Evolutionary conservation across 164 flowering plant genomes (phyloP).

Genomic region (Tetrastigma voinierianum): DNA sequence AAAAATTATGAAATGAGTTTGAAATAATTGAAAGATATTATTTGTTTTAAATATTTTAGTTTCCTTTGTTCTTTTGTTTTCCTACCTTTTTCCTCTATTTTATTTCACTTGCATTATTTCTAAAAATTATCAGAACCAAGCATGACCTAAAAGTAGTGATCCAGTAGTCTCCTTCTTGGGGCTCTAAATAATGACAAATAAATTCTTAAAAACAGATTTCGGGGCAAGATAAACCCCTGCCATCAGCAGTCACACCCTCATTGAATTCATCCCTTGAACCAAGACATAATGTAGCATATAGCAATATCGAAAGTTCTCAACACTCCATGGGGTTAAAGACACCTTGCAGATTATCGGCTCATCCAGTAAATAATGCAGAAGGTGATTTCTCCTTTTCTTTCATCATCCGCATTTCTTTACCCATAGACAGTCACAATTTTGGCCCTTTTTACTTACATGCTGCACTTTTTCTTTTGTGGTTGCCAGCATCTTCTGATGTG

Average conservation of each 20-base stretch:
- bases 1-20: too few relatives aligned
- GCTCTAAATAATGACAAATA: slow-evolving; percentile 1
- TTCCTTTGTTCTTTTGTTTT: too few relatives aligned
- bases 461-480: slow-evolving; percentile 26
- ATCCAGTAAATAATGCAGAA: slow-evolving; percentile 23
- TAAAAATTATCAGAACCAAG: too few relatives aligned
- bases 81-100: too few relatives aligned
- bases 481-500: slow-evolving; percentile 39
- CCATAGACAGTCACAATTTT: not conserved
- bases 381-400: slow-evolving; percentile 27
- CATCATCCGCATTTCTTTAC: not conserved
- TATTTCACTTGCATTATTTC: too few relatives aligned
- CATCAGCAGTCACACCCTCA: slow-evolving; percentile 1
- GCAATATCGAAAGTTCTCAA: slow-evolving; percentile 19
- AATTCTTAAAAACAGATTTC: slow-evolving; percentile 39
- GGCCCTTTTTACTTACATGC: slow-evolving; percentile 3
- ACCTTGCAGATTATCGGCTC: slow-evolving; percentile 26
- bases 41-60: too few relatives aligned
- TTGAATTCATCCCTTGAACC: too few relatives aligned
- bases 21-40: too few relatives aligned
- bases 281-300: slow-evolving; percentile 11
- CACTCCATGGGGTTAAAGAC: slow-evolving; percentile 17
- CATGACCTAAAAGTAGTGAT: not conserved
- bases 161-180: not conserved
- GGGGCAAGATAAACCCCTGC: slow-evolving; percentile 41